These are phyloP conservation scores for Botrytis tulipae DNA, from an alignment of 2,329 filamentous ascomycete genomes.

Conservation along the genomic window DNA sequence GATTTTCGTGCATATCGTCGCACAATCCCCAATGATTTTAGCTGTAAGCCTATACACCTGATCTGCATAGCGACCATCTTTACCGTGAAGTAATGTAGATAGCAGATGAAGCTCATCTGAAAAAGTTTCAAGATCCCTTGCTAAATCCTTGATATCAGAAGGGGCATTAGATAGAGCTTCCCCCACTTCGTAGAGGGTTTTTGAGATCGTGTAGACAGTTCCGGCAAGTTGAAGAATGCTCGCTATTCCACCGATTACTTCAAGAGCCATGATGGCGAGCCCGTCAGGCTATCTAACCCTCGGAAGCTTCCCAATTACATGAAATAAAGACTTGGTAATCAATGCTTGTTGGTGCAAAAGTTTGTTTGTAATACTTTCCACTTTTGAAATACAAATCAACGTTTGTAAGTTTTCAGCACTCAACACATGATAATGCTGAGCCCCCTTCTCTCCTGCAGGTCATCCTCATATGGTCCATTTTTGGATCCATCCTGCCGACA, in stretches of 20 bases:
- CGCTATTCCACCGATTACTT: slow-evolving; percentile 25
- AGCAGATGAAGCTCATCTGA: slow-evolving; percentile 25
- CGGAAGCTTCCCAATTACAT: not conserved
- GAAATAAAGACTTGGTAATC: not conserved
- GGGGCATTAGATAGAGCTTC: slow-evolving; percentile 26
- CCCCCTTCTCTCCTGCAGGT: not conserved
- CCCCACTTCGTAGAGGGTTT: slow-evolving; percentile 25
- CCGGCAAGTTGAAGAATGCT: slow-evolving; percentile 26
- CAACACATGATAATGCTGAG: not conserved
- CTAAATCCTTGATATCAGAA: slow-evolving; percentile 29
- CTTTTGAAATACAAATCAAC: not conserved
- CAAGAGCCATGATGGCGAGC: slow-evolving; percentile 20
- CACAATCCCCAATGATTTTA: slow-evolving; percentile 29
- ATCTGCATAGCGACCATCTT: slow-evolving; percentile 25
- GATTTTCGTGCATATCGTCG: slow-evolving; percentile 27
- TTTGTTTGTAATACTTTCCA: not conserved
- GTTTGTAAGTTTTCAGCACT: not conserved
- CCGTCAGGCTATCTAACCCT: not conserved
- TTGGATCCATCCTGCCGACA: not conserved
- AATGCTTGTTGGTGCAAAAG: not conserved
- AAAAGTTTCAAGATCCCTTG: slow-evolving; percentile 27
- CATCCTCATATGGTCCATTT: not conserved
- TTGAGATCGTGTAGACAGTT: slow-evolving; percentile 27
- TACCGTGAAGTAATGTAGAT: slow-evolving; percentile 22
- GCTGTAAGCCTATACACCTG: slow-evolving; percentile 26